Conservation (phyloP, 1,139 yeast species). For the Diutina scorzettiae region DNA sequence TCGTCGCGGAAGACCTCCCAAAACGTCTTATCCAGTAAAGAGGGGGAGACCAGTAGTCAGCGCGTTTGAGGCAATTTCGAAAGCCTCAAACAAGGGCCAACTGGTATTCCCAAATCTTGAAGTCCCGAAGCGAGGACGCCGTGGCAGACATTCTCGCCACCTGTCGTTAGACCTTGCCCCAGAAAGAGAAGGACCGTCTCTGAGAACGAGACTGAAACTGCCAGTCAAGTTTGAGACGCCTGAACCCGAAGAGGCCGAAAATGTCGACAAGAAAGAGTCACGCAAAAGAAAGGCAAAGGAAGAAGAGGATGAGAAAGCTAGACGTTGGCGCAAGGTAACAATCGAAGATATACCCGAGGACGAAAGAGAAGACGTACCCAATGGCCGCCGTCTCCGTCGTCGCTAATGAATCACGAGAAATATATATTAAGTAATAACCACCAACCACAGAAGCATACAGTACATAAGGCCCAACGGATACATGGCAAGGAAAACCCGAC, state of each 20-base stretch:
- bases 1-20: too few species aligned
- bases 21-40: too few species aligned
- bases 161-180: background rate
- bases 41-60: too few species aligned
- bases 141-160: background rate
- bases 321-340: too few species aligned
- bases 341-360: too few species aligned
- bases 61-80: background rate
- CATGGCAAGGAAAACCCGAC: slow-evolving; percentile 59
- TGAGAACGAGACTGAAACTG: slow-evolving; percentile 5
- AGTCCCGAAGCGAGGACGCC: background rate
- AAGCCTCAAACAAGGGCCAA: background rate
- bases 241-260: background rate
- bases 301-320: too few species aligned
- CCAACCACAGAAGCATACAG: slow-evolving; percentile 65
- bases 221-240: background rate
- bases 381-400: too few species aligned
- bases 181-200: background rate
- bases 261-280: too few species aligned
- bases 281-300: too few species aligned
- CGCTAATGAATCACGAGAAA: too few species aligned
- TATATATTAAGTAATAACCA: slow-evolving; percentile 44
- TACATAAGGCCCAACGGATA: slow-evolving; percentile 75
- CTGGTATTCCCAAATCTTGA: background rate
- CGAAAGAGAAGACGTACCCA: too few species aligned